Percentiles rank a stretch among this genome's conserved stretches.
phyloP scores from a whole-genome alignment of 2,329 filamentous ascomycete species.

The Penicillium sclerotigenum region DNA sequence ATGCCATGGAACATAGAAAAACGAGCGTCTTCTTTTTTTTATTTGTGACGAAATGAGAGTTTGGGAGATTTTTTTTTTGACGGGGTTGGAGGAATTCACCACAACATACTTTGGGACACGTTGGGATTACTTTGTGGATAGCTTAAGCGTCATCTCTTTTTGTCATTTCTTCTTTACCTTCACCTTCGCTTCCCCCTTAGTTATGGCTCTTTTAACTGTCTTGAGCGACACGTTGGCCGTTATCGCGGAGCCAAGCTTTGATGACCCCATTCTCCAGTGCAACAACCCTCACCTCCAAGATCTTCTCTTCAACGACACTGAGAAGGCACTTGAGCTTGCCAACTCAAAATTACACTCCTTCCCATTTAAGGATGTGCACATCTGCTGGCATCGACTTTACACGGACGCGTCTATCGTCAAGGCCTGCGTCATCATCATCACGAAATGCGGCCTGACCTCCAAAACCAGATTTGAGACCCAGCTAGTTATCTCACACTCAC shows the following conservation, averaged over 20 bases:
- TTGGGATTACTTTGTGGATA: not conserved
- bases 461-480: not conserved
- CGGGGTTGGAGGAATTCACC: not conserved
- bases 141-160: not conserved
- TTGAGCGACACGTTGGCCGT: conserved; percentile 26
- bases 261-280: conserved; percentile 40
- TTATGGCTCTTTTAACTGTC: conserved; percentile 25
- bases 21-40: no score
- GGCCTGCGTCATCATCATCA: conserved; percentile 36
- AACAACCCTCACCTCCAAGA: conserved; percentile 18
- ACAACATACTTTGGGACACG: not conserved
- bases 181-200: not conserved
- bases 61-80: not conserved
- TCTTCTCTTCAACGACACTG: conserved; percentile 32
- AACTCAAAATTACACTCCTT: conserved; percentile 54
- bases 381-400: conserved; percentile 57
- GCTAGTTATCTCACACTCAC: conserved; percentile 5
- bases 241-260: conserved; percentile 26
- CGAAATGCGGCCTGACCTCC: conserved; percentile 19
- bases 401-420: conserved; percentile 55
- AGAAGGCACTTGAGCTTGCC: conserved; percentile 48
- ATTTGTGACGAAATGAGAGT: not conserved
- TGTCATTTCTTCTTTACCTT: not conserved
- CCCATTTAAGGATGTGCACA: conserved; percentile 55
- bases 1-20: not conserved